Conservation (phyloP, 1,139 yeast species). For the Blastobotrys buckinghamii region DNA sequence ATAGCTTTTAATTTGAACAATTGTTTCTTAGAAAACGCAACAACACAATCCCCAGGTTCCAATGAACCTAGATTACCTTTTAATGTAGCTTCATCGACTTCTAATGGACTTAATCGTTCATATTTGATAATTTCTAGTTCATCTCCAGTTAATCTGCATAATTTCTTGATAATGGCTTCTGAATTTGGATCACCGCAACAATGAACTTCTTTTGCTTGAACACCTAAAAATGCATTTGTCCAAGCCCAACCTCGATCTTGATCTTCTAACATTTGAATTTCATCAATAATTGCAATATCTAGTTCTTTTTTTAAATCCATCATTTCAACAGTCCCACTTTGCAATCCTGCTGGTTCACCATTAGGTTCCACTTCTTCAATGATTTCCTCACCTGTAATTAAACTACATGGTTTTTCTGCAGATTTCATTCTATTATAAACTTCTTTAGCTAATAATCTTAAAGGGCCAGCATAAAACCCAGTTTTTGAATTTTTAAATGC, state of each 20-base stretch:
- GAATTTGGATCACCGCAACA: slow-evolving; percentile 90
- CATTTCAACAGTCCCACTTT: slow-evolving; percentile 95
- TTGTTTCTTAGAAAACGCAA: slow-evolving; percentile 67
- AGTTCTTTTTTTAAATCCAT: slow-evolving; percentile 57
- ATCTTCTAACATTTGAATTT: slow-evolving; percentile 92
- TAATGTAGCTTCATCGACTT: slow-evolving; percentile 44
- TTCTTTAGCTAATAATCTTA: slow-evolving; percentile 84
- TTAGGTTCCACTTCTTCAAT: slow-evolving; percentile 56
- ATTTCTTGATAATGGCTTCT: slow-evolving; percentile 53
- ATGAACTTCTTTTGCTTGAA: slow-evolving; percentile 78
- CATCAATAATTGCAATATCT: slow-evolving; percentile 91
- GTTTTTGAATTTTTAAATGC: slow-evolving; percentile 58
- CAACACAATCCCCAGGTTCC: slow-evolving; percentile 78
- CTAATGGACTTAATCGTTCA: slow-evolving; percentile 66
- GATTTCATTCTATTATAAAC: slow-evolving; percentile 72
- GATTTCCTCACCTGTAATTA: slow-evolving; percentile 92
- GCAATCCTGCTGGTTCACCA: slow-evolving; percentile 66
- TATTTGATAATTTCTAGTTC: slow-evolving; percentile 61
- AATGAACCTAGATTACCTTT: slow-evolving; percentile 30
- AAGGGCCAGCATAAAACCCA: slow-evolving; percentile 96
- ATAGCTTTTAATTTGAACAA: slow-evolving; percentile 25
- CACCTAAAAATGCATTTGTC: slow-evolving; percentile 90
- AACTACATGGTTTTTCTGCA: slow-evolving; percentile 66
- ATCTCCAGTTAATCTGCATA: slow-evolving; percentile 73
- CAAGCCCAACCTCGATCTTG: slow-evolving; percentile 83